Conservation (phyloP, 2,329 filamentous ascomycete genomes). For the Fusarium hostae region DNA sequence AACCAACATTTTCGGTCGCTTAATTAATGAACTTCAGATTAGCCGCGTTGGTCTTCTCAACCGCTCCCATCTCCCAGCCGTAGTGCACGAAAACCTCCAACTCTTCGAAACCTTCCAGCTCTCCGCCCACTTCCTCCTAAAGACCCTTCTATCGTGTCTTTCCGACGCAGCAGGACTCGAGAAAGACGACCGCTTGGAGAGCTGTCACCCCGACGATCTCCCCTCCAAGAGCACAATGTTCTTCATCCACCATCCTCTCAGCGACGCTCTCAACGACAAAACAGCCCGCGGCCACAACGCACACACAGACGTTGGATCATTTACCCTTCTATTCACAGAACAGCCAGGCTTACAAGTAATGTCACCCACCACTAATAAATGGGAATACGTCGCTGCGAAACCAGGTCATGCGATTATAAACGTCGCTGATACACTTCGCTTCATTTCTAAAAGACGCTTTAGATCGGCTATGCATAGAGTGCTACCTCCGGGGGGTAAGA, state of each 20-base stretch:
- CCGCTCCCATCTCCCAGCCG: not conserved
- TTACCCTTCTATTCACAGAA: not conserved
- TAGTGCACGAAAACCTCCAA: not conserved
- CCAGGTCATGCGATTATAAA: not conserved
- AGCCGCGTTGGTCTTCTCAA: not conserved
- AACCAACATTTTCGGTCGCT: fast-evolving
- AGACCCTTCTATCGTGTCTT: not conserved
- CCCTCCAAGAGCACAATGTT: not conserved
- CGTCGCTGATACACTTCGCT: not conserved
- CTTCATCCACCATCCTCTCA: not conserved
- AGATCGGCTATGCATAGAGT: not conserved
- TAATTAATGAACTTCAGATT: not conserved
- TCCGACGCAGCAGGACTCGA: not conserved
- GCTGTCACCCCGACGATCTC: not conserved
- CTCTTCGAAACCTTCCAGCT: not conserved
- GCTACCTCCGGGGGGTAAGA: not conserved
- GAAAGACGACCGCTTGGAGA: not conserved
- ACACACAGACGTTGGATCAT: not conserved
- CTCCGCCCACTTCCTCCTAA: not conserved
- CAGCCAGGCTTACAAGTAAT: not conserved
- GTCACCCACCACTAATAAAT: not conserved
- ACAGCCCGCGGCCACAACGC: not conserved
- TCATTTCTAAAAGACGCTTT: not conserved
- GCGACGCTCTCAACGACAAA: not conserved
- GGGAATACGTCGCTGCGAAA: not conserved